Percentiles rank a stretch among this genome's conserved stretches.
phyloP scores from a whole-genome alignment of 768 basidiomycete genomes.

The Clathrus columnatus region DNA sequence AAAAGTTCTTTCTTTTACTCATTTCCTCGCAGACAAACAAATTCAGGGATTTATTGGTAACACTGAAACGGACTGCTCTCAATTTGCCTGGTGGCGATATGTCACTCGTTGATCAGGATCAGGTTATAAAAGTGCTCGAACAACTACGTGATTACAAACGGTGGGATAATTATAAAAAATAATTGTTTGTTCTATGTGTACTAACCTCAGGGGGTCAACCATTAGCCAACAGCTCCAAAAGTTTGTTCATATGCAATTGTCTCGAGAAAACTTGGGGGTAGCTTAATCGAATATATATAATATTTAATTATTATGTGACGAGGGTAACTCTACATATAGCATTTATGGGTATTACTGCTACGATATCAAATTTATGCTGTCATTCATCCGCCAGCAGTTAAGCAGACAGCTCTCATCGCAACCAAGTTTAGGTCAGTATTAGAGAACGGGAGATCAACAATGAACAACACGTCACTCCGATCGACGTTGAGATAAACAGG shows the following conservation, averaged over 20 bases:
- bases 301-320: too few species aligned
- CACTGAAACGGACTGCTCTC: constrained; percentile 51
- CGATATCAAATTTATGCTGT: too few species aligned
- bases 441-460: constrained; percentile 76
- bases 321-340: too few species aligned
- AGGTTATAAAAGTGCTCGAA: constrained; percentile 62
- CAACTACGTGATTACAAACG: constrained; percentile 52
- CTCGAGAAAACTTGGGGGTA: neutral
- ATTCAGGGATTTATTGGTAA: constrained; percentile 48
- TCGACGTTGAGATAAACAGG: constrained; percentile 91
- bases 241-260: neutral
- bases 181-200: neutral
- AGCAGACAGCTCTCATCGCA: constrained; percentile 82
- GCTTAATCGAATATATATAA: too few species aligned
- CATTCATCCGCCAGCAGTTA: constrained; percentile 66
- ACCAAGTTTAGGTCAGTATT: constrained; percentile 57
- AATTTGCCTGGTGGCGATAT: constrained; percentile 68
- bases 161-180: constrained; percentile 26
- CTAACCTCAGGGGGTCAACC: neutral
- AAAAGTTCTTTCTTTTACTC: neutral
- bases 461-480: constrained; percentile 85
- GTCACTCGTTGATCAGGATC: constrained; percentile 56
- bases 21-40: constrained; percentile 51
- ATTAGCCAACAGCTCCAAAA: neutral
- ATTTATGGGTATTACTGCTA: too few species aligned